Base-by-base conservation (phyloP, 768 basidiomycete species). In the Termitomyces sp. region DNA sequence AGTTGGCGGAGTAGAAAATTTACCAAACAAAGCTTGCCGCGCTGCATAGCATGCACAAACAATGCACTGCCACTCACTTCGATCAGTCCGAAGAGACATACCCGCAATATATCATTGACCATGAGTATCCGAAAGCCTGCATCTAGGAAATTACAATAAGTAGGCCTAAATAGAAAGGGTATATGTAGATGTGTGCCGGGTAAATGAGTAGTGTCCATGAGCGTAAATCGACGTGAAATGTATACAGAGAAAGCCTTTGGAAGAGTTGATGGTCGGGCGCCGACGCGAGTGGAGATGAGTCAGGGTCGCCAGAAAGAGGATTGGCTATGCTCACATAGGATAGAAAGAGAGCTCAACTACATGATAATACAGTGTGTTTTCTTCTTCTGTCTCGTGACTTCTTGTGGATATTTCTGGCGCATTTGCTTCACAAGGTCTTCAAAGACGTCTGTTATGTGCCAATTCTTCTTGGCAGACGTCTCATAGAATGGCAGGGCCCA, bases 391-490 rank as follows among this genome's bases (percentile, higher is more conserved):
- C 63, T 54, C 62, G 62, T 21, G 52, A 56, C 32, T 64, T 67
- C 62, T 67, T 75, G 62, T 17, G 88, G 87, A 66, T 85, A 88
- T 56, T 78, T 77, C 51, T 60, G 67, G 30, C 85, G 79, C 89
- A 92, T 89, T 62, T 88, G 88, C 58, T 79, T 78, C 45, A 90
- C 71, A 28, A 92, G 77, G 57, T 87, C 86, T 62, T 88, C 83
- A 65, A 93, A 93, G 17, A 87, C 89, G 38, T 90, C 88, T 9
- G 71, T 71, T 51, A 93, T 77, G 61, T 92, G 83, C 89, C 87
- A 90, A 64, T 91, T 84, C 45, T 81, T 77, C 68, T 92, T 93
- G 10, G 90, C 88, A n/a, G 89, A 91, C 2, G 90, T 93, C 71
- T 93, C 91, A 65, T 87, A 92, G 64, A 90, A 88, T 10, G 78